Evolutionary conservation across 2,329 filamentous ascomycete genomes (phyloP).

Genomic region (Microsporum canis): DNA sequence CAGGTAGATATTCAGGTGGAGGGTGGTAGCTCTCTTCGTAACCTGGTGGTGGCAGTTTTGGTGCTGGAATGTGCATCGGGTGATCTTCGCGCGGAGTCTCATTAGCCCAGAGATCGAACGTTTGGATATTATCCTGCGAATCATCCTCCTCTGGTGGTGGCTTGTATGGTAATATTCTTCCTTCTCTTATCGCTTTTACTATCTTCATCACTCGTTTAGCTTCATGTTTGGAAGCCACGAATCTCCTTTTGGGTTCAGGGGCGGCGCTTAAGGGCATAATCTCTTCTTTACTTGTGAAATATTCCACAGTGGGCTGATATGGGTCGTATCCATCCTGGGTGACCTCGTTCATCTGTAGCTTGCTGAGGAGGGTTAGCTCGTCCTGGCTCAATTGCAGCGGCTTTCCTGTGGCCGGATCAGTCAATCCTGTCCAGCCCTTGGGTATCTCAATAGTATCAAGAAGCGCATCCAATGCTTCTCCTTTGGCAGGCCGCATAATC

Average conservation of each 20-base stretch:
- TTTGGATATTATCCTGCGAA: slow-evolving; percentile 57
- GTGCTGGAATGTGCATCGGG: slow-evolving; percentile 87
- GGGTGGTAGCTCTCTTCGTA: slow-evolving; percentile 97
- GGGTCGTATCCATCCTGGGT: slow-evolving; percentile 83
- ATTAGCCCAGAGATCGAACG: slow-evolving; percentile 91
- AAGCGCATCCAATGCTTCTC: slow-evolving; percentile 82
- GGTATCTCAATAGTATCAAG: slow-evolving; percentile 94
- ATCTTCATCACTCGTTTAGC: slow-evolving; percentile 95
- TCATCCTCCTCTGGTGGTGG: slow-evolving; percentile 62
- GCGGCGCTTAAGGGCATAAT: slow-evolving; percentile 91
- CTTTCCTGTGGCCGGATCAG: slow-evolving; percentile 87
- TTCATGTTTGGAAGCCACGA: slow-evolving; percentile 93
- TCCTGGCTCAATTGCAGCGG: slow-evolving; percentile 77
- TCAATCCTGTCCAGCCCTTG: slow-evolving; percentile 93
- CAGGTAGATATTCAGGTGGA: slow-evolving; percentile 84
- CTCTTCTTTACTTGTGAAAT: slow-evolving; percentile 82
- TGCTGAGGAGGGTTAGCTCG: slow-evolving; percentile 77
- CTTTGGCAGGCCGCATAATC: slow-evolving; percentile 89
- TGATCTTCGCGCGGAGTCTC: slow-evolving; percentile 73
- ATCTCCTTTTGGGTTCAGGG: slow-evolving; percentile 89
- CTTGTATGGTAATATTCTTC: slow-evolving; percentile 83
- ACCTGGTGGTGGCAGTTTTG: slow-evolving; percentile 82
- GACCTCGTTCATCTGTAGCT: slow-evolving; percentile 79
- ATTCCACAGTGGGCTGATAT: slow-evolving; percentile 88
- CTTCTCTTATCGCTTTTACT: slow-evolving; percentile 88